Evolutionary conservation across 306 rosid genomes (phyloP), one percentile per base, ranked within the genome.

Genomic region (Begonia peltatifolia): DNA sequence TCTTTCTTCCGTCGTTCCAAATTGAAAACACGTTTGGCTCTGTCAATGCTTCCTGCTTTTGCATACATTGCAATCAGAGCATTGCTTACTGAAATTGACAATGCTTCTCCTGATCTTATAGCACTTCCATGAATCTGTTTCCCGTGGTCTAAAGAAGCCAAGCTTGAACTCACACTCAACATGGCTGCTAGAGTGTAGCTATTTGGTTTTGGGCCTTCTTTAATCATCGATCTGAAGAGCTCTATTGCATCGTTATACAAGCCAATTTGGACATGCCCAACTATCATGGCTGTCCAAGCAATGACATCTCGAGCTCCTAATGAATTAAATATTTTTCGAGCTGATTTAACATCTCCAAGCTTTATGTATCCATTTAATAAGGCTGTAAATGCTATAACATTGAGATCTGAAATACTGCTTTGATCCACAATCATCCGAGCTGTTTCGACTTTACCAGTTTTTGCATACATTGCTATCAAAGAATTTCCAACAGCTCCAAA

Each of bases 261-360:
- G 16, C 93, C 83, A 62, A 82, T 89, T 57, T 72, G 87, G 38
- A 74, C 67, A 46, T 78, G 82, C 63, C 97, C 97, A 38, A 82
- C 97, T 52, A 88, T 79, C 93, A 88, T 82, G 41, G 95, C 89
- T 14, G 97, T 88, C 95, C 95, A 84, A 1, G 83, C 89, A 69
- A 88, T 73, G 48, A 84, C 81, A 60, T 88, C 97, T 16, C 59
- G 63, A 25, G 72, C 60, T 65, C 69, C 64, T 59, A 88, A 66
- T 9, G 80, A 75, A 56, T 77, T 80, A 70, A 88, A 88, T 74
- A 88, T 82, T 68, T 79, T 74, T 74, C 93, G 69, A 4, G 93
- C 97, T 9, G 84, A 81, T 55, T 66, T 76, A 14, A 84, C 49
- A 60, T 84, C 77, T 68, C 95, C 97, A 50, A 64, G 66, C 79